phyloP scores from a whole-genome alignment of 176 grass and related monocot genomes.

The Bothriochloa decipiens region DNA sequence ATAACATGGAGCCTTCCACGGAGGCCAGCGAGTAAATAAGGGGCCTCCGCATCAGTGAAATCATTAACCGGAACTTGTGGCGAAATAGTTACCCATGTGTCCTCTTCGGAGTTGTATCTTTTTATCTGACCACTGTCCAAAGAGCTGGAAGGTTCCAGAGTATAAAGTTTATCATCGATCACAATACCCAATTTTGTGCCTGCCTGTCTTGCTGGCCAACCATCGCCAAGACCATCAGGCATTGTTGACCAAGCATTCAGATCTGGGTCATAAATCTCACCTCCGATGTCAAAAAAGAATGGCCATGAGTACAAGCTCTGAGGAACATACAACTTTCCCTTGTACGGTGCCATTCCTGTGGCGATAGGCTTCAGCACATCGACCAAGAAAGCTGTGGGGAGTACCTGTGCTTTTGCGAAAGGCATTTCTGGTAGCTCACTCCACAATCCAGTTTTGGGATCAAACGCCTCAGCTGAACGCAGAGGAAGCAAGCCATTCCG shows the following conservation, averaged over 20 bases:
- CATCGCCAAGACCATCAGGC: slow-evolving; percentile 75
- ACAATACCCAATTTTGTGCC: slow-evolving; percentile 74
- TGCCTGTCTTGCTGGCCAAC: slow-evolving; percentile 88
- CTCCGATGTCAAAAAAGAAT: slow-evolving; percentile 86
- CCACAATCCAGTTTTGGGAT: slow-evolving; percentile 71
- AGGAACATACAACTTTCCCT: slow-evolving; percentile 73
- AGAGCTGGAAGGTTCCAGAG: slow-evolving; percentile 76
- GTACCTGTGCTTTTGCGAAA: slow-evolving; percentile 71
- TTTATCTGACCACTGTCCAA: slow-evolving; percentile 82
- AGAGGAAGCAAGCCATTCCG: slow-evolving; percentile 68
- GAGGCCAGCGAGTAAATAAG: slow-evolving; percentile 80
- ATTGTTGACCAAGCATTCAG: slow-evolving; percentile 69
- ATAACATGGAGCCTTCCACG: slow-evolving; percentile 73
- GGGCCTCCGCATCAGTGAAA: slow-evolving; percentile 72
- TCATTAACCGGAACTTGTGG: slow-evolving; percentile 63
- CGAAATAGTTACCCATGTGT: slow-evolving; percentile 63
- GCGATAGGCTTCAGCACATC: slow-evolving; percentile 90
- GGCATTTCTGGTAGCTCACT: slow-evolving; percentile 74
- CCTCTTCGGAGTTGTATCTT: slow-evolving; percentile 61
- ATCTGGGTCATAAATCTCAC: slow-evolving; percentile 79
- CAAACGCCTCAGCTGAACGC: slow-evolving; percentile 80
- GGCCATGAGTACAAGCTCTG: slow-evolving; percentile 94
- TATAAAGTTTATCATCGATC: slow-evolving; percentile 68
- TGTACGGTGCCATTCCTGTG: slow-evolving; percentile 67
- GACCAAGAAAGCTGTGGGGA: slow-evolving; percentile 74